Base-by-base conservation (phyloP, 371 early-diverging fungal genomes). In the Rhizopus microsporus region DNA sequence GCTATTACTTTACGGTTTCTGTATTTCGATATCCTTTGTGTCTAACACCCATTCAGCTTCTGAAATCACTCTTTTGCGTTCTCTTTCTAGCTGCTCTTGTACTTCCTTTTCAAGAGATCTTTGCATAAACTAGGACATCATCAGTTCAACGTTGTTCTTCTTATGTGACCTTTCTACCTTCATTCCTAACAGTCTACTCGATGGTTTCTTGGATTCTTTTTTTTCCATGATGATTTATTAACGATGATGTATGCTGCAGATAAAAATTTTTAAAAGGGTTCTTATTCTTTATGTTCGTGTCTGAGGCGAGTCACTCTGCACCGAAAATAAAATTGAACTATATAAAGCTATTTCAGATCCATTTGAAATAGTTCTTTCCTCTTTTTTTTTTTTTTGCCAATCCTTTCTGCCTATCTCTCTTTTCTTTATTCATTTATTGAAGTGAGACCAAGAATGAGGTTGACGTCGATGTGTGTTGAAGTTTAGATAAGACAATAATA, bases 31-130 rank as follows among this genome's bases (percentile, higher is more conserved):
- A 15, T 59, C 52, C 43, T 77, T 71, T n/a, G 68, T 74, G 43
- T 83, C 81, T 7, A 83, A 39, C 0, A 74, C 71, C 83, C 83
- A 83, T 55, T 83, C 81, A 5, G 83, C 80, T 61, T 83, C 83
- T 35, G 83, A 74, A 43, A 81, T 72, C 10, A 83, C 75, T 16
- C 80, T 65, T 56, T 79, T 78, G 29, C 76, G 69, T 47, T 83
- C 83, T 59, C 62, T 58, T 30, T 65, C 69, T 38, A 62, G 37
- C 33, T 69, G 48, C 32, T 70, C 69, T 43, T 62, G 60, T 48
- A 46, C 43, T 51, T 69, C 68, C 29, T 69, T 75, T 42, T 83
- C 83, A 51, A 79, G 51, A 29, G 73, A 71, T 59, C 83, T 58
- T 74, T 83, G 83, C 83, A 83, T 83, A 63, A 83, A 83, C 81